These are phyloP conservation scores for Fragosphaeria purpurea DNA, from an alignment of 2,329 filamentous ascomycete genomes.

Conservation along the genomic window DNA sequence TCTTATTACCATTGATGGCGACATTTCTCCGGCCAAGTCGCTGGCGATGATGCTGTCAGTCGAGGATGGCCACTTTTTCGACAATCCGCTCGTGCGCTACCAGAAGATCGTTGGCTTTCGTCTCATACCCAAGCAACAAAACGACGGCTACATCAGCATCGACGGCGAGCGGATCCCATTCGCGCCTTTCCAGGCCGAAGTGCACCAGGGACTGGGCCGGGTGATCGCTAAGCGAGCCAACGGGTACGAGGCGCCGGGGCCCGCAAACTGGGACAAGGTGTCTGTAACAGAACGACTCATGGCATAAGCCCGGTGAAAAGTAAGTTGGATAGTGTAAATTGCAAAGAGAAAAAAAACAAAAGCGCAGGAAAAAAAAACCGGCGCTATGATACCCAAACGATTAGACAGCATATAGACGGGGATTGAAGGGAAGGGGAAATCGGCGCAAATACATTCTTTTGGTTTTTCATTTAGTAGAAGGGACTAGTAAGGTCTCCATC, in stretches of 20 bases:
- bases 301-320: conserved; percentile 11
- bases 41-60: conserved; percentile 62
- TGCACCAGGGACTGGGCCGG: conserved; percentile 72
- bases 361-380: background rate
- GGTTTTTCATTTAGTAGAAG: too few relatives aligned
- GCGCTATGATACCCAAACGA: background rate
- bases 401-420: background rate
- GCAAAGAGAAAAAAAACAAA: too few relatives aligned
- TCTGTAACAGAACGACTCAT: conserved; percentile 18
- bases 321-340: too few relatives aligned
- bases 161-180: conserved; percentile 86
- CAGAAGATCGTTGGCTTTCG: conserved; percentile 82
- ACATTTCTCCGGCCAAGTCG: conserved; percentile 56
- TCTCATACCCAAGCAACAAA: conserved; percentile 62
- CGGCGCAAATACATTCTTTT: too few relatives aligned
- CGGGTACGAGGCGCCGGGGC: conserved; percentile 57
- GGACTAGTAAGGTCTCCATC: too few relatives aligned
- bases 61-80: conserved; percentile 66
- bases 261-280: conserved; percentile 37
- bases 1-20: conserved; percentile 68
- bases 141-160: conserved; percentile 80
- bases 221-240: conserved; percentile 71
- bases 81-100: conserved; percentile 67
- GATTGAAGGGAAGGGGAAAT: background rate
- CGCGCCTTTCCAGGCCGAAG: conserved; percentile 81